Conservation (phyloP, 768 basidiomycete genomes). For the Pisolithus microcarpus region DNA sequence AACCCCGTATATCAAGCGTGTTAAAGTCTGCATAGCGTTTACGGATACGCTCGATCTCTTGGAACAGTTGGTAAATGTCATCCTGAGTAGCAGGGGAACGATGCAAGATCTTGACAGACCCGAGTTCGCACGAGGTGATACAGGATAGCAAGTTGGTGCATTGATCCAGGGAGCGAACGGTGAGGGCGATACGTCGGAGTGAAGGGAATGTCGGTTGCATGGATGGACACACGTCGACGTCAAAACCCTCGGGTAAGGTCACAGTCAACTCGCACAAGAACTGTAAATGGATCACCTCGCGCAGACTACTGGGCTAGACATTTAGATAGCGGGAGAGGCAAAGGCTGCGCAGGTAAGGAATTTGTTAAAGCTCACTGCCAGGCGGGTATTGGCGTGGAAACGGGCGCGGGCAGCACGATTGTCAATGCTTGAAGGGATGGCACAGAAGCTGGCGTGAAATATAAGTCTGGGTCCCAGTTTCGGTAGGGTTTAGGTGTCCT, state of each 20-base stretch:
- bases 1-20: constrained; percentile 12
- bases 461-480: constrained; percentile 12
- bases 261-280: no score
- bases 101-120: constrained; percentile 8
- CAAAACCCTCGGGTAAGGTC: no score
- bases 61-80: no score
- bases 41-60: constrained; percentile 1
- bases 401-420: constrained; percentile 9
- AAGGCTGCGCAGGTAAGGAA: constrained; percentile 17
- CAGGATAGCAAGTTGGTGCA: constrained; percentile 19
- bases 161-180: constrained; percentile 20
- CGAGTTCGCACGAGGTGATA: not conserved
- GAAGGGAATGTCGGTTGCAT: constrained; percentile 12
- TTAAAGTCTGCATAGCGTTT: not conserved
- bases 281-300: no score
- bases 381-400: not conserved
- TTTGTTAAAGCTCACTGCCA: constrained; percentile 10
- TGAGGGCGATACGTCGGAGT: constrained; percentile 17
- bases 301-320: no score
- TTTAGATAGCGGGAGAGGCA: constrained; percentile 18
- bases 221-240: no score
- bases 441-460: constrained; percentile 17
- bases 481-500: constrained; percentile 15
- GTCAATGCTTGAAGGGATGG: constrained; percentile 12
- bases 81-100: not conserved